phyloP scores from a whole-genome alignment of 2,329 filamentous ascomycete genomes.

The Rutstroemia sydowiana region DNA sequence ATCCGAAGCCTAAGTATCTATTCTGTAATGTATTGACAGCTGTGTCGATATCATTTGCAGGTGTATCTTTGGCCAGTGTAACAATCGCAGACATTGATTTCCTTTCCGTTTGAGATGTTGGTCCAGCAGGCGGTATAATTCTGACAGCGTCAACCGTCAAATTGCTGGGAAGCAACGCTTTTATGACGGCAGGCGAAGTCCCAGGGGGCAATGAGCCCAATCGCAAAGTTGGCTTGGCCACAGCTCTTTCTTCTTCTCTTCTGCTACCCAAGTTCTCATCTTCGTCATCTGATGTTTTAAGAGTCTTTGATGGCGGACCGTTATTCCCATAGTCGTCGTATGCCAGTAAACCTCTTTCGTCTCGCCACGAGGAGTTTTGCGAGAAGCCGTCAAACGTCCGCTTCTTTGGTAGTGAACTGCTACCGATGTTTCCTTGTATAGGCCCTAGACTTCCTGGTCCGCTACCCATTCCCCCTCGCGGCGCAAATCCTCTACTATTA shows the following conservation, averaged over 20 bases:
- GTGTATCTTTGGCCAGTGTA: slow-evolving; percentile 71
- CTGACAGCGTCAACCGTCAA: slow-evolving; percentile 67
- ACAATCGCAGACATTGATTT: slow-evolving; percentile 73
- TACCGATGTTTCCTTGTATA: slow-evolving; percentile 37
- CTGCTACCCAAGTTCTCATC: slow-evolving; percentile 31
- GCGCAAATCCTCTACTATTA: slow-evolving; percentile 11
- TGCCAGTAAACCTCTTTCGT: slow-evolving; percentile 26
- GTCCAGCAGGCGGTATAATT: slow-evolving; percentile 50
- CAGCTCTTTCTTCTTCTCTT: slow-evolving; percentile 47
- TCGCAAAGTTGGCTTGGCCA: slow-evolving; percentile 55
- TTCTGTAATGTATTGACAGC: slow-evolving; percentile 74
- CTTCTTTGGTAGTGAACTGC: slow-evolving; percentile 36
- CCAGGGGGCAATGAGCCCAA: slow-evolving; percentile 54
- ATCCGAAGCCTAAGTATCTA: slow-evolving; percentile 77
- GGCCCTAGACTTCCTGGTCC: slow-evolving; percentile 57
- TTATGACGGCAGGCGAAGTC: slow-evolving; percentile 52
- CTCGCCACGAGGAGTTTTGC: slow-evolving; percentile 27
- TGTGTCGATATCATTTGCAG: slow-evolving; percentile 75
- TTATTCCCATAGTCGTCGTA: slow-evolving; percentile 29
- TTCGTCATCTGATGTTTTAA: slow-evolving; percentile 32
- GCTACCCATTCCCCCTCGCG: slow-evolving; percentile 30
- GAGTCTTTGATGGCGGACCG: slow-evolving; percentile 18
- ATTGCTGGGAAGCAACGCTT: slow-evolving; percentile 49
- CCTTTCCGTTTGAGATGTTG: slow-evolving; percentile 49
- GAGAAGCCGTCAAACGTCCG: slow-evolving; percentile 43